Conservation (phyloP, 2,329 filamentous ascomycete genomes). For the Spiromastix sp. region DNA sequence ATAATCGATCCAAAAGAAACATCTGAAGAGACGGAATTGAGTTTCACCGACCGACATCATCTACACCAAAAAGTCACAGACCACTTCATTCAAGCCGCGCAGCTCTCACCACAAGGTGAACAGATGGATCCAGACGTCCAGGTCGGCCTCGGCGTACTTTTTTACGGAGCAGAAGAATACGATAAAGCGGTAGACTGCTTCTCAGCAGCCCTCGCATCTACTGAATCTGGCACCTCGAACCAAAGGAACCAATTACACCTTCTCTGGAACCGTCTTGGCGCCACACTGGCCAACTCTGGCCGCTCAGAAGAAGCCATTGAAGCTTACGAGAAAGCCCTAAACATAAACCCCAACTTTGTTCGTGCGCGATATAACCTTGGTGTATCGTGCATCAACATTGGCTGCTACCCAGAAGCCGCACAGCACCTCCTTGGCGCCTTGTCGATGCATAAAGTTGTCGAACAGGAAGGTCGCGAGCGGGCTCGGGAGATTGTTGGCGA, state of each 20-base stretch:
- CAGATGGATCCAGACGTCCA: slow-evolving; percentile 99
- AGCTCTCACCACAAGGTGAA: slow-evolving; percentile 80
- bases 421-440: slow-evolving; percentile 85
- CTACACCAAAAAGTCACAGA: slow-evolving; percentile 85
- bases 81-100: slow-evolving; percentile 84
- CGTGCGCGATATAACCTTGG: slow-evolving; percentile 94
- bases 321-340: slow-evolving; percentile 86
- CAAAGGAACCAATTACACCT: slow-evolving; percentile 79
- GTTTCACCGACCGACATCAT: slow-evolving; percentile 84
- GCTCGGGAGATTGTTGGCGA: slow-evolving; percentile 70
- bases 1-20: slow-evolving; percentile 64
- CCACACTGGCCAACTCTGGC: slow-evolving; percentile 89
- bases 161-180: slow-evolving; percentile 96
- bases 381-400: slow-evolving; percentile 94
- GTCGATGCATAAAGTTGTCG: slow-evolving; percentile 90
- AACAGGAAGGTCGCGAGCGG: slow-evolving; percentile 71
- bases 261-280: slow-evolving; percentile 93
- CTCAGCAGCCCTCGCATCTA: slow-evolving; percentile 75
- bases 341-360: slow-evolving; percentile 89
- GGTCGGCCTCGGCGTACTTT: slow-evolving; percentile 89
- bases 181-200: slow-evolving; percentile 99
- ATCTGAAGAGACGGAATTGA: slow-evolving; percentile 64
- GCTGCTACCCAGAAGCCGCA: slow-evolving; percentile 85
- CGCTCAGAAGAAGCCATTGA: slow-evolving; percentile 92
- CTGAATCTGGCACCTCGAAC: slow-evolving; percentile 75